phyloP scores from a whole-genome alignment of 192 early-diverging fungal genomes.

The Backusella tarrabulga region DNA sequence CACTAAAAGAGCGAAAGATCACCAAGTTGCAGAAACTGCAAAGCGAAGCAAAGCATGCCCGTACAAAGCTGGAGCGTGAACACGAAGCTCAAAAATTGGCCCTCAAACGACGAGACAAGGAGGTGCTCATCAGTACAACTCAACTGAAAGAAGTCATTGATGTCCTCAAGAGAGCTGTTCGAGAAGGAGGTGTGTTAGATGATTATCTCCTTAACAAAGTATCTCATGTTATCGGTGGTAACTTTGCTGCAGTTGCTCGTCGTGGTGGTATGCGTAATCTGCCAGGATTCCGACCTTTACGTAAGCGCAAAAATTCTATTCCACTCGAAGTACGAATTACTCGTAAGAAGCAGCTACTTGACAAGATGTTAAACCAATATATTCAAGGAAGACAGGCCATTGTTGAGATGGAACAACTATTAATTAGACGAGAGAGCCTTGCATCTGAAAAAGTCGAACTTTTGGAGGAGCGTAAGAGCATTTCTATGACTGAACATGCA shows the following conservation, averaged over 20 bases:
- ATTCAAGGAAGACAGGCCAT: constrained; percentile 54
- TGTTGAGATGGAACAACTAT: constrained; percentile 49
- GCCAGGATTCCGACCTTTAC: background rate
- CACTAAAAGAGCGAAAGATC: constrained; percentile 59
- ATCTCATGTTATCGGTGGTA: constrained; percentile 33
- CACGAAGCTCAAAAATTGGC: constrained; percentile 55
- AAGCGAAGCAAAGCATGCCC: constrained; percentile 45
- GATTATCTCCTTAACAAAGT: constrained; percentile 30
- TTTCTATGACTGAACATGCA: constrained; percentile 45
- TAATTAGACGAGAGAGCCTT: constrained; percentile 47
- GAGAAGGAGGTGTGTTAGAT: constrained; percentile 36
- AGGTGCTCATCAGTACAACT: constrained; percentile 41
- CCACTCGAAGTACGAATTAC: constrained; percentile 35
- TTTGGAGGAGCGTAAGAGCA: constrained; percentile 48
- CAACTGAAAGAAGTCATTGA: constrained; percentile 49
- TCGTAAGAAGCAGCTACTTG: constrained; percentile 55
- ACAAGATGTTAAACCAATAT: constrained; percentile 53
- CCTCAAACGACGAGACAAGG: constrained; percentile 58
- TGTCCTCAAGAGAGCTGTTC: constrained; percentile 49
- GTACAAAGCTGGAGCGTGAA: constrained; percentile 53
- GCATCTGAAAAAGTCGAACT: constrained; percentile 51
- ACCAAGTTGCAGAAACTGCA: constrained; percentile 56
- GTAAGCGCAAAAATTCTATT: constrained; percentile 25
- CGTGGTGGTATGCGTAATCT: constrained; percentile 17
- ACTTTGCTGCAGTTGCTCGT: constrained; percentile 35